Conservation (phyloP, 2,329 filamentous ascomycete species). For the Tolypocladium sp. region DNA sequence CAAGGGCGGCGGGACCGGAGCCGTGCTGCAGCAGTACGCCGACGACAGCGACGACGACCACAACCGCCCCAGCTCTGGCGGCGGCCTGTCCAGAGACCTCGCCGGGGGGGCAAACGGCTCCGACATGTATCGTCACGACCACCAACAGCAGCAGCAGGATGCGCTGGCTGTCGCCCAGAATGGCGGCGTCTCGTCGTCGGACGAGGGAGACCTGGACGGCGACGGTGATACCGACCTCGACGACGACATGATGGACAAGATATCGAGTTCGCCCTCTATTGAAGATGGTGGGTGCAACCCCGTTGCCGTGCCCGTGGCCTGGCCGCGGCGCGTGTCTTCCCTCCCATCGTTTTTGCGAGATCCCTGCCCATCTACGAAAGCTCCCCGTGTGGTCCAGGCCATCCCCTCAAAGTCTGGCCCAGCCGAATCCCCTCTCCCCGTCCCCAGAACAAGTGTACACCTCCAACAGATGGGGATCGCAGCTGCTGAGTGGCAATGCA, state of each 20-base stretch:
- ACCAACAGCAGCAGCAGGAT: constrained; percentile 41
- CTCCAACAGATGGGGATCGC: constrained; percentile 2
- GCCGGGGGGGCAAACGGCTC: constrained; percentile 13
- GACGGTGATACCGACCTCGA: constrained; percentile 65
- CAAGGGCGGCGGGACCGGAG: constrained; percentile 30
- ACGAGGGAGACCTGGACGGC: constrained; percentile 57
- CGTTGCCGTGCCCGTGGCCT: constrained; percentile 23
- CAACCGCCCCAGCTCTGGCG: constrained; percentile 8
- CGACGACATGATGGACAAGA: constrained; percentile 95
- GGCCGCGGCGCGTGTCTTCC: constrained; percentile 36
- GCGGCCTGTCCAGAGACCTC: constrained; percentile 2
- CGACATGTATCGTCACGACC: constrained; percentile 20
- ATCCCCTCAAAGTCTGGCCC: constrained; percentile 16
- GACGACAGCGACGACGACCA: constrained; percentile 31
- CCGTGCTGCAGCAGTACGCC: constrained; percentile 29
- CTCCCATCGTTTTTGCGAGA: constrained; percentile 23
- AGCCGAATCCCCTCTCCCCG: constrained; percentile 19
- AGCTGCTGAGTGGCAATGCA: constrained; percentile 11
- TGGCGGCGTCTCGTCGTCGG: constrained; percentile 41
- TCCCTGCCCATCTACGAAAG: constrained; percentile 15
- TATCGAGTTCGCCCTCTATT: constrained; percentile 97
- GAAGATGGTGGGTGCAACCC: constrained; percentile 85
- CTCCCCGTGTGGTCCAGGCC: constrained; percentile 22
- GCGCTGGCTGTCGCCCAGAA: constrained; percentile 52
- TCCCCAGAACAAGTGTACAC: constrained; percentile 11